A percentile compares a stretch with the other conserved stretches of the same genome.
Evolutionary conservation across 1,139 yeast genomes (phyloP).

Genomic region (Hyphopichia buzzinii): DNA sequence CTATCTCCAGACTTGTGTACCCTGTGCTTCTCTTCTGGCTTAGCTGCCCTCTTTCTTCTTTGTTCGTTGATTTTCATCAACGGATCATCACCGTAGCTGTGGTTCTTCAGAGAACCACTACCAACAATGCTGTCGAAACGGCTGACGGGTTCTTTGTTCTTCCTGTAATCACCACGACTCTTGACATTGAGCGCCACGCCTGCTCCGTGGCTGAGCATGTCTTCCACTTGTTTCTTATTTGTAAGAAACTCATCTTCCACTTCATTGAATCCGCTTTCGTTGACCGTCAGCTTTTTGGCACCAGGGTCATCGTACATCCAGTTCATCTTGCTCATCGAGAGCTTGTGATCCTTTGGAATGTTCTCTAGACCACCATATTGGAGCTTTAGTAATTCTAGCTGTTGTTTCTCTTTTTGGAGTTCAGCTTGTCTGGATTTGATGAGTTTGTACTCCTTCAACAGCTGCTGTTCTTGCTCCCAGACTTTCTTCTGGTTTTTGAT

Average conservation of each 20-base stretch:
- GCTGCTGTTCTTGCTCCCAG: constrained; percentile 80
- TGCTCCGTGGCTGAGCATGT: constrained; percentile 23
- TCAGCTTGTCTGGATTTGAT: constrained; percentile 67
- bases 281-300: constrained; percentile 10
- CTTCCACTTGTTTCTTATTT: constrained; percentile 35
- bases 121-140: constrained; percentile 10
- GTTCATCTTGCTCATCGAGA: constrained; percentile 52
- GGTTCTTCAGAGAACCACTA: neutral
- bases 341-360: constrained; percentile 38
- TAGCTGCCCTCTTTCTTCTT: constrained; percentile 25
- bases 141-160: constrained; percentile 15
- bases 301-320: constrained; percentile 75
- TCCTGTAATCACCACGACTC: constrained; percentile 7
- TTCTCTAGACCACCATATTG: constrained; percentile 42
- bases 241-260: constrained; percentile 34
- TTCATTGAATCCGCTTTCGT: constrained; percentile 32
- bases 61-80: constrained; percentile 43
- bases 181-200: constrained; percentile 6
- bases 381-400: constrained; percentile 53
- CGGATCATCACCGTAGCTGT: constrained; percentile 55
- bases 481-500: constrained; percentile 83
- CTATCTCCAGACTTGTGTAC: too few relatives aligned
- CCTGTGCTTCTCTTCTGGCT: constrained; percentile 16
- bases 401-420: constrained; percentile 61
- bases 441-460: constrained; percentile 66